A percentile compares a stretch with the other conserved stretches of the same genome.
phyloP scores from a whole-genome alignment of 148 eudicot species.

The Rhododendron ovatum region DNA sequence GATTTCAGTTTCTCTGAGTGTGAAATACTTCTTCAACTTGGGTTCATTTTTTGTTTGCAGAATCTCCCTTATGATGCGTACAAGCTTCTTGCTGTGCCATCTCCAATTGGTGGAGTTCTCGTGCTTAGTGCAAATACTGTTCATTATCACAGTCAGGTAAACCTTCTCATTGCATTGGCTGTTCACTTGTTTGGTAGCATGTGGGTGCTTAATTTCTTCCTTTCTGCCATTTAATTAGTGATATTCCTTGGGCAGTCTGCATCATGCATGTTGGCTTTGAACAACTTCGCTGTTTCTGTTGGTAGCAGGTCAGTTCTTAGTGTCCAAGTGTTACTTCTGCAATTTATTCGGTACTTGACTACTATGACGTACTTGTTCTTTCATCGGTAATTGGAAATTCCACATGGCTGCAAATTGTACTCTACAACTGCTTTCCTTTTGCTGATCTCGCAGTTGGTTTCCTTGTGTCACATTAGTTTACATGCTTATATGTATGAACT shows the following conservation, averaged over 20 bases:
- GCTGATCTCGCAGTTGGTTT: background rate
- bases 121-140: constrained; percentile 78
- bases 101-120: constrained; percentile 97
- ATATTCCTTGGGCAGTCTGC: constrained; percentile 65
- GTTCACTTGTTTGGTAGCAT: constrained; percentile 6
- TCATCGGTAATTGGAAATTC: background rate
- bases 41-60: constrained; percentile 34
- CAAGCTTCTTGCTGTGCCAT: constrained; percentile 98
- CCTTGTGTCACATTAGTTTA: background rate
- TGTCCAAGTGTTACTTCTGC: background rate
- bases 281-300: constrained; percentile 64
- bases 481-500: background rate
- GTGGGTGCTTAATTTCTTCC: constrained; percentile 2
- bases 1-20: background rate
- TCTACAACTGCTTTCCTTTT: background rate
- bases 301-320: constrained; percentile 62
- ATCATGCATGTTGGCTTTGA: constrained; percentile 83
- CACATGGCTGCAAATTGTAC: background rate
- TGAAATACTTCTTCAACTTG: background rate
- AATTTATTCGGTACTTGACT: background rate
- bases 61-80: constrained; percentile 93
- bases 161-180: constrained; percentile 11
- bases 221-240: constrained; percentile 8
- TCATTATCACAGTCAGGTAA: constrained; percentile 98
- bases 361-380: background rate